Evolutionary conservation across 2,329 filamentous ascomycete genomes (phyloP).

Genomic region (Ophiostoma triangulosporum): DNA sequence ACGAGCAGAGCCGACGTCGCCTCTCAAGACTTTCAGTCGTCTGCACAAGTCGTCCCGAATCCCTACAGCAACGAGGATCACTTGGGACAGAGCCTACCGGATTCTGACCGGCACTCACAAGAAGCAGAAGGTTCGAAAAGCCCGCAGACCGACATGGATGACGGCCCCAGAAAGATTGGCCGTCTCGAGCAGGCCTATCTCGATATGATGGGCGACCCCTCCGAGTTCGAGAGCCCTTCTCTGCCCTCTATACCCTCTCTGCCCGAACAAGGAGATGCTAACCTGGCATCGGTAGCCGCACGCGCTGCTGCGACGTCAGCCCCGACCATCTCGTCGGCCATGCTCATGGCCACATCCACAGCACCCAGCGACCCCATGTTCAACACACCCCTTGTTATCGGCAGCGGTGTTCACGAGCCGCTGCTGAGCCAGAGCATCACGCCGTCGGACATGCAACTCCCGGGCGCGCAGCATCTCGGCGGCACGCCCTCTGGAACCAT

Average conservation of each 20-base stretch:
- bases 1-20: not conserved
- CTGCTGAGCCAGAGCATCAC: not conserved
- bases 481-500: not conserved
- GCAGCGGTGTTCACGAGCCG: not conserved
- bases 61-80: slow-evolving; percentile 1
- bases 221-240: not conserved
- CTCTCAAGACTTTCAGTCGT: not conserved
- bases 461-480: not conserved
- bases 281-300: not conserved
- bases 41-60: not conserved
- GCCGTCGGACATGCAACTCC: not conserved
- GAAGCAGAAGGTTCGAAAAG: too few relatives aligned
- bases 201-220: not conserved
- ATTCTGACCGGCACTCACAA: too few relatives aligned
- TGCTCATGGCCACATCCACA: not conserved
- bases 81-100: not conserved
- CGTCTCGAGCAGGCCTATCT: not conserved
- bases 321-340: not conserved
- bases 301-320: not conserved
- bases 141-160: too few relatives aligned
- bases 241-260: not conserved
- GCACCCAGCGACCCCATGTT: not conserved
- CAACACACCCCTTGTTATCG: not conserved
- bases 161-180: not conserved
- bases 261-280: not conserved